These are phyloP conservation scores for Colletotrichum musae DNA, from an alignment of 2,329 filamentous ascomycete species.

Conservation along the genomic window DNA sequence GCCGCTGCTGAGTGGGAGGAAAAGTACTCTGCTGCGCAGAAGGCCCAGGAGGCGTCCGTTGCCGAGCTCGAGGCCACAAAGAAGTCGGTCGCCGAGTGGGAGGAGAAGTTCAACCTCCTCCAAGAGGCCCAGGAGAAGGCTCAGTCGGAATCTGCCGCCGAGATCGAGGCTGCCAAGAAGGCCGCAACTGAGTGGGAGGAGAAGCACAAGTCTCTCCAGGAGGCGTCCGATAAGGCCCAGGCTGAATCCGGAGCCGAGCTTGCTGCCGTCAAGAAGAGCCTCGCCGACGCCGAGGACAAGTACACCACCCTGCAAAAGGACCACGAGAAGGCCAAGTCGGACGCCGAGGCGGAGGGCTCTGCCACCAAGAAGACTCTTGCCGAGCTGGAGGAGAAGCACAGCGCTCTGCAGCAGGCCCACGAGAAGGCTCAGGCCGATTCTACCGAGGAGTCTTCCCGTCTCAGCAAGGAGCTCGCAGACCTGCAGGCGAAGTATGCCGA, in stretches of 20 bases:
- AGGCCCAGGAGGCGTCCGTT: constrained; percentile 40
- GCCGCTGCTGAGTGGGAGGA: constrained; percentile 45
- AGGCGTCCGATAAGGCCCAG: constrained; percentile 45
- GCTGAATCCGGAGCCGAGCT: constrained; percentile 51
- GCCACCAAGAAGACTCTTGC: constrained; percentile 38
- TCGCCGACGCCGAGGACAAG: constrained; percentile 45
- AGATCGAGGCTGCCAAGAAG: constrained; percentile 43
- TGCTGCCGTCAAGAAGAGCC: constrained; percentile 47
- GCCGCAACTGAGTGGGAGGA: constrained; percentile 46
- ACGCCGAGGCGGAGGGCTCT: constrained; percentile 24
- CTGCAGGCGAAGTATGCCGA: constrained; percentile 32
- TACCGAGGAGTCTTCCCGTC: constrained; percentile 26
- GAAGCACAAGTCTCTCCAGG: constrained; percentile 48
- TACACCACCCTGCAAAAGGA: constrained; percentile 44
- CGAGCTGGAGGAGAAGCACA: constrained; percentile 41
- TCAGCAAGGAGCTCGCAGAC: constrained; percentile 30
- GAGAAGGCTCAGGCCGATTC: constrained; percentile 43
- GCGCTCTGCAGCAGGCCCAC: constrained; percentile 36
- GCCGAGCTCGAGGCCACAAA: constrained; percentile 43
- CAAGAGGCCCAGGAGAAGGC: constrained; percentile 45
- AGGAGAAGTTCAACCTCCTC: constrained; percentile 48
- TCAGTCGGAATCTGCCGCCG: constrained; percentile 44
- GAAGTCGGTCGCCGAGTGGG: constrained; percentile 42
- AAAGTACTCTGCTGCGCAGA: constrained; percentile 45
- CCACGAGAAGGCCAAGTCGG: constrained; percentile 43